Base-by-base conservation (phyloP, 2,329 filamentous ascomycete species). In the Ambrosiella xylebori region DNA sequence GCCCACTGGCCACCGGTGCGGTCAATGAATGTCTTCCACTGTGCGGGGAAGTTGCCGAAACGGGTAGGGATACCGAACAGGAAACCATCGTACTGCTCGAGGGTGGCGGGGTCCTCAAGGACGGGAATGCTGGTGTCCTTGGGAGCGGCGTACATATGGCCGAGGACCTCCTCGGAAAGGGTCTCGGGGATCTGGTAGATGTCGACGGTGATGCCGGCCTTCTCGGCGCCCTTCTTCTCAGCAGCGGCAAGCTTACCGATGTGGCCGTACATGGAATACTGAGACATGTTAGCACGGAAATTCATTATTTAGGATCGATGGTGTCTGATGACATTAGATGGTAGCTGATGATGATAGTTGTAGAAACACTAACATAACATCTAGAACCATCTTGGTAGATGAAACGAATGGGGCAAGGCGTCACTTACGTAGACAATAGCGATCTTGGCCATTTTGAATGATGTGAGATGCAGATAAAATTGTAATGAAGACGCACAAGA, bases 211-310 rank as follows among this genome's bases (percentile, higher is more conserved):
- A 90, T 90, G 63, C 93, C 93, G 63, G 88, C 89, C 67, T 84
- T 81, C 74, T 90, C 84, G 67, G 96, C 87, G 68, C 93, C 93
- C 67, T 79, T 82, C 78, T 90, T 86, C 77, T 97, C 90, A 63
- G 89, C 88, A 71, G 93, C 82, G 66, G 91, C 93, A 66, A 96
- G 71, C 68, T 82, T 74, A 72, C 78, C 75, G 73, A 96, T 85
- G 74, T 96, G 90, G 73, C 93, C 91, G 74, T 93, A 95, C 80
- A 89, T 86, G 64, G 88, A 94, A 76, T 95, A 95, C 87, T 93
- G n/a, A 2, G 45, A 17, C 11, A 44, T 40, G 52, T 54, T 54
- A 54, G 38, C n/a, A 15, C 41, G 35, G n/a, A 27, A 37, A 41
- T 57, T 55, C 45, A 39, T 27, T 12, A 19, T 27, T 27, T 27